These are phyloP conservation scores for Aspergillus tamarii DNA, from an alignment of 2,329 filamentous ascomycete species.

Conservation along the genomic window DNA sequence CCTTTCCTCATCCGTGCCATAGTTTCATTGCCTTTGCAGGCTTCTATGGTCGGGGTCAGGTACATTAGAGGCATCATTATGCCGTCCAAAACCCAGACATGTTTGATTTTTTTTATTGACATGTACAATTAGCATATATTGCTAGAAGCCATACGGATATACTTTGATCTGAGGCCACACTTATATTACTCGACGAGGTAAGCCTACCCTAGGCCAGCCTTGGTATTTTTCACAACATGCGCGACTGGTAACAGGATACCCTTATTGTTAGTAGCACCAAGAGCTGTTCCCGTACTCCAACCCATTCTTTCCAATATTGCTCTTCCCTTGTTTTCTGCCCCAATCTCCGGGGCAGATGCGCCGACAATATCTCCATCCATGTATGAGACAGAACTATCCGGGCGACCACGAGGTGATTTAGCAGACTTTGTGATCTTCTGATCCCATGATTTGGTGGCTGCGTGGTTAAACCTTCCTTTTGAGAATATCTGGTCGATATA, in stretches of 20 bases:
- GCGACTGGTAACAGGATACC: constrained; percentile 84
- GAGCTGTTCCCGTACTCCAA: constrained; percentile 82
- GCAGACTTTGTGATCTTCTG: constrained; percentile 22
- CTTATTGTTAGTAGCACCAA: constrained; percentile 81
- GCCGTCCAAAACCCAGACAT: not conserved
- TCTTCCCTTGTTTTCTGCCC: constrained; percentile 78
- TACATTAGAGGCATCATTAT: not conserved
- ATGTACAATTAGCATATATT: not conserved
- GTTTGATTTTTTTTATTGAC: not conserved
- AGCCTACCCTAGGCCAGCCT: constrained; percentile 73
- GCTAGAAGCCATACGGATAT: not conserved
- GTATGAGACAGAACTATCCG: constrained; percentile 59
- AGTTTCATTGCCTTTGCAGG: not conserved
- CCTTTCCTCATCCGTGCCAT: not conserved
- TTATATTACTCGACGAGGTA: not conserved
- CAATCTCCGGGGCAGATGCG: constrained; percentile 80
- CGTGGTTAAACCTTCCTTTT: constrained; percentile 35
- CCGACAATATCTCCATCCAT: constrained; percentile 88
- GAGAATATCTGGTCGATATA: constrained; percentile 46
- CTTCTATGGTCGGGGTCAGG: not conserved
- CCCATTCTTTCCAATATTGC: constrained; percentile 97
- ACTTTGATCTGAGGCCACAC: not conserved
- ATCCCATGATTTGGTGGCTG: constrained; percentile 29
- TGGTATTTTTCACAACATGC: constrained; percentile 84
- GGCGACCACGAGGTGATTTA: constrained; percentile 40